Conservation (phyloP, 306 rosid genomes). For the Vigna mungo region DNA sequence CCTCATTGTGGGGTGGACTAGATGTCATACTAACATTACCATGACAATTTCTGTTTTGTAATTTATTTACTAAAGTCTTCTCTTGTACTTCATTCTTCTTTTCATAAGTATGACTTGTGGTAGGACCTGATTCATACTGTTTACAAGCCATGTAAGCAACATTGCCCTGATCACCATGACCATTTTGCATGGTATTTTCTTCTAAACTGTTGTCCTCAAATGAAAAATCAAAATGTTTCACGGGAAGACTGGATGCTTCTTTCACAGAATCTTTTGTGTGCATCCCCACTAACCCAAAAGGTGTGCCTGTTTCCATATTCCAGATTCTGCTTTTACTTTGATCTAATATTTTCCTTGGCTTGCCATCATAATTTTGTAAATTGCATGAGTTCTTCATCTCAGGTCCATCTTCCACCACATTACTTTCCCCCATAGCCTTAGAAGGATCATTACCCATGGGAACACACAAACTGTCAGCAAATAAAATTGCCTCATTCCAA, state of each 20-base stretch:
- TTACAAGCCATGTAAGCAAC: slow-evolving; percentile 46
- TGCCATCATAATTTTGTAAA: slow-evolving; percentile 60
- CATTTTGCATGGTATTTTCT: slow-evolving; percentile 49
- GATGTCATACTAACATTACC: slow-evolving; percentile 49
- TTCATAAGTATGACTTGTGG: slow-evolving; percentile 48
- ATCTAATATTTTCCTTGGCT: slow-evolving; percentile 54
- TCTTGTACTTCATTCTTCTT: slow-evolving; percentile 48
- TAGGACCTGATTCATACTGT: slow-evolving; percentile 49
- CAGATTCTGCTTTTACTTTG: slow-evolving; percentile 50
- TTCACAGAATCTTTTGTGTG: slow-evolving; percentile 53
- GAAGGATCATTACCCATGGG: slow-evolving; percentile 53
- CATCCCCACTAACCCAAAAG: slow-evolving; percentile 52
- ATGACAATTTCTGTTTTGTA: slow-evolving; percentile 45
- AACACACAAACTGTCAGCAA: slow-evolving; percentile 79
- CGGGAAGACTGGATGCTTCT: slow-evolving; percentile 72
- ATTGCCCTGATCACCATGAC: slow-evolving; percentile 44
- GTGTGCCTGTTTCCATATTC: slow-evolving; percentile 45
- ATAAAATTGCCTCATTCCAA: slow-evolving; percentile 92
- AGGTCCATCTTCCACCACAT: slow-evolving; percentile 47
- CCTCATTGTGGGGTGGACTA: slow-evolving; percentile 55
- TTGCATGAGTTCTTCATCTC: slow-evolving; percentile 56
- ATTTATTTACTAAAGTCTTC: slow-evolving; percentile 44
- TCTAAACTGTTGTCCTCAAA: slow-evolving; percentile 68
- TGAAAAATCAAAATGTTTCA: slow-evolving; percentile 92
- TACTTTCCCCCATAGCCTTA: slow-evolving; percentile 53